A percentile compares a stretch with the other conserved stretches of the same genome.
Evolutionary conservation across 331 rosid species (phyloP).

Genomic region (Malus hybrid): DNA sequence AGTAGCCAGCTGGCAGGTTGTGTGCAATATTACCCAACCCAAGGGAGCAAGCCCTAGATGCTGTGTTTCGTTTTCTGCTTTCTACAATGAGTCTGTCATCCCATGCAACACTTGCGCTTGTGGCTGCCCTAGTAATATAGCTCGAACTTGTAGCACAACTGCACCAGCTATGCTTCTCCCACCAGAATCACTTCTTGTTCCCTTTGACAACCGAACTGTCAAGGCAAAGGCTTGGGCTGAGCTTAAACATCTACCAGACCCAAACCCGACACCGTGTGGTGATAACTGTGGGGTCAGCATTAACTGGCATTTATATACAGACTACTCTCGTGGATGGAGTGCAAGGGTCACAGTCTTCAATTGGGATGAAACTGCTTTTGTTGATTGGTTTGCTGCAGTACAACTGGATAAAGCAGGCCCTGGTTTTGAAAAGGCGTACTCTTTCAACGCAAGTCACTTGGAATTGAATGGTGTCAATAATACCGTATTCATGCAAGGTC

Average conservation of each 20-base stretch:
- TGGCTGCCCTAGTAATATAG: constrained; percentile 59
- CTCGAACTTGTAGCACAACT: constrained; percentile 53
- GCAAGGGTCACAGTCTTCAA: constrained; percentile 90
- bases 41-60: constrained; percentile 53
- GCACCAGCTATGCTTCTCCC: constrained; percentile 88
- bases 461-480: constrained; percentile 43
- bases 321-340: constrained; percentile 75
- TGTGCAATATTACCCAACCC: constrained; percentile 74
- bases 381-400: constrained; percentile 92
- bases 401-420: constrained; percentile 67
- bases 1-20: constrained; percentile 95
- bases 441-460: constrained; percentile 63
- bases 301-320: constrained; percentile 80
- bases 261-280: constrained; percentile 70
- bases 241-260: constrained; percentile 40
- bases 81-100: constrained; percentile 76
- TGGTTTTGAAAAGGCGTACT: constrained; percentile 88
- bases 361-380: constrained; percentile 71
- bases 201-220: constrained; percentile 65
- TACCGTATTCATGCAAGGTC: constrained; percentile 81
- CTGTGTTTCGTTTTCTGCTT: constrained; percentile 90
- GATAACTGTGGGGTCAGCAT: constrained; percentile 94
- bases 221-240: constrained; percentile 77
- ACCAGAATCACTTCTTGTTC: constrained; percentile 73
- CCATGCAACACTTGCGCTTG: constrained; percentile 98